These are phyloP conservation scores for Backusella luteola DNA, from an alignment of 192 early-diverging fungal genomes.

Conservation along the genomic window DNA sequence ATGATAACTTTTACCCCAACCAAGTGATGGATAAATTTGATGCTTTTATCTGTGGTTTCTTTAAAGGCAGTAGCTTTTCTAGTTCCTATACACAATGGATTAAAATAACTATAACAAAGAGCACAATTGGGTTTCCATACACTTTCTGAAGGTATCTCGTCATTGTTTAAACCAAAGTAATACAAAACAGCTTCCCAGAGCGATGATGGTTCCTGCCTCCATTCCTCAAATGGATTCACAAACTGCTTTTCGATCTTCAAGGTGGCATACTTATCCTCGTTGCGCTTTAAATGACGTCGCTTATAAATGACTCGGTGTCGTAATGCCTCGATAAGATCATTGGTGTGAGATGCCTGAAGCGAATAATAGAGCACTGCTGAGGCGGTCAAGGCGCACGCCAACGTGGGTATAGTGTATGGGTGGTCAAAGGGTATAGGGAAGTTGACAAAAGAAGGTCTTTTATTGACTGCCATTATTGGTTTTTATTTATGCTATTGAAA, in stretches of 20 bases:
- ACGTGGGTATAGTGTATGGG: conserved; percentile 29
- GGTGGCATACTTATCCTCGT: conserved; percentile 32
- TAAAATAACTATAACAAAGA: neutral
- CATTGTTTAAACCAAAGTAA: conserved; percentile 11
- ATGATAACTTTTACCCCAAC: conserved; percentile 26
- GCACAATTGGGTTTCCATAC: neutral
- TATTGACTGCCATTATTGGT: neutral
- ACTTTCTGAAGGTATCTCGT: neutral
- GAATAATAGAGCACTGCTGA: conserved; percentile 36
- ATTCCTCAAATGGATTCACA: conserved; percentile 63
- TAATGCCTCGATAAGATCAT: conserved; percentile 30
- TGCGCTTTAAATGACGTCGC: conserved; percentile 16
- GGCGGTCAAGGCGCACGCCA: conserved; percentile 17
- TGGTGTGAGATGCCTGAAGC: conserved; percentile 20
- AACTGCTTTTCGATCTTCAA: conserved; percentile 42
- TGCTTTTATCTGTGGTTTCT: neutral
- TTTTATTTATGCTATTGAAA: neutral
- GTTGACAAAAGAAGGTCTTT: conserved; percentile 28
- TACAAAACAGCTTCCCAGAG: conserved; percentile 23
- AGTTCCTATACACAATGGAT: conserved; percentile 1
- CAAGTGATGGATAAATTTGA: conserved; percentile 30
- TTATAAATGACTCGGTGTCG: conserved; percentile 16
- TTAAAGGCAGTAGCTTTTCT: conserved; percentile 18
- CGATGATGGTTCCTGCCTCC: conserved; percentile 31
- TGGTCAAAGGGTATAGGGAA: conserved; percentile 42